These are phyloP conservation scores for Scenedesmus sp. DNA, from an alignment of 163 green algal species.

Conservation along the genomic window DNA sequence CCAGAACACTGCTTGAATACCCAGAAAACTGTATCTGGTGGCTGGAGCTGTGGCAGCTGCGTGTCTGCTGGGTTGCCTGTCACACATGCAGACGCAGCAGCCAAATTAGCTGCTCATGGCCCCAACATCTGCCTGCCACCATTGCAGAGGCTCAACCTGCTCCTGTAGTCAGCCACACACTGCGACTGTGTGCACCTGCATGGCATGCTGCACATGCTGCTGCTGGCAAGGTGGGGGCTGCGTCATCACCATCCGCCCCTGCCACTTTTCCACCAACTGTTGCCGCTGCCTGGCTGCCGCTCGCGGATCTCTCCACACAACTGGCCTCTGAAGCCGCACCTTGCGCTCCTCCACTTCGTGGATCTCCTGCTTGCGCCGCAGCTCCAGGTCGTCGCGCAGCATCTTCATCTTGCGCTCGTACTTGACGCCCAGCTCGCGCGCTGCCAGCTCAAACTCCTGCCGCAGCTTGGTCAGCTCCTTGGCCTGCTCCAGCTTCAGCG, in stretches of 20 bases:
- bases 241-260: no score
- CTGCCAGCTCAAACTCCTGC: slow-evolving; percentile 88
- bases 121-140: not conserved
- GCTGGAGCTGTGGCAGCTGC: no score
- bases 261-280: no score
- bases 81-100: no score
- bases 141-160: no score
- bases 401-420: slow-evolving; percentile 90
- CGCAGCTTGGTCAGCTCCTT: slow-evolving; percentile 94
- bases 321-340: not conserved
- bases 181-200: no score
- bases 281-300: not conserved
- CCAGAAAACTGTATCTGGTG: no score
- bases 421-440: slow-evolving; percentile 67
- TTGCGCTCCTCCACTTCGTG: slow-evolving; percentile 84
- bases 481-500: slow-evolving; percentile 87
- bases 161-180: not conserved
- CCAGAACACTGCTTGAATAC: no score
- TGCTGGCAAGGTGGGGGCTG: no score
- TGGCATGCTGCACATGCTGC: no score
- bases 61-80: no score
- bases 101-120: no score
- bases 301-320: not conserved
- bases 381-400: slow-evolving; percentile 86
- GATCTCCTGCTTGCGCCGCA: slow-evolving; percentile 86